phyloP scores from a whole-genome alignment of 1,284 basidiomycete species.

The Fistulina hepatica region DNA sequence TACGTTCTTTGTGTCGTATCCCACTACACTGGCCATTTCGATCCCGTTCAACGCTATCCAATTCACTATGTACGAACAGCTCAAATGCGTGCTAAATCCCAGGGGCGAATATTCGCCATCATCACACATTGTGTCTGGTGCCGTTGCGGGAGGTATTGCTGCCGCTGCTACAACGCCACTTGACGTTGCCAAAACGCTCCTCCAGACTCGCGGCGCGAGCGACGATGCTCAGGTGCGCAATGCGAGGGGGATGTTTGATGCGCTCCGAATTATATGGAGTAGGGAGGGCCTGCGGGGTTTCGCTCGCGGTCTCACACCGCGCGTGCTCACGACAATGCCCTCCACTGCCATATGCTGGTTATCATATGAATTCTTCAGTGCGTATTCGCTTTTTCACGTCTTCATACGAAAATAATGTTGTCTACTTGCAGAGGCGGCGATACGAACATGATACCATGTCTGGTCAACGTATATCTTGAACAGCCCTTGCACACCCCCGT shows the following conservation, averaged over 20 bases:
- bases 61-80: slow-evolving; percentile 92
- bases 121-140: slow-evolving; percentile 88
- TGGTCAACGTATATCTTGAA: no score
- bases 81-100: slow-evolving; percentile 86
- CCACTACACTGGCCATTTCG: slow-evolving; percentile 93
- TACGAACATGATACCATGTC: no score
- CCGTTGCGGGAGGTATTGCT: slow-evolving; percentile 86
- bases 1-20: slow-evolving; percentile 98
- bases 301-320: slow-evolving; percentile 78
- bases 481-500: no score
- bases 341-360: slow-evolving; percentile 97
- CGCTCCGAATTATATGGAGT: slow-evolving; percentile 88
- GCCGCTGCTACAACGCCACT: slow-evolving; percentile 94
- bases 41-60: slow-evolving; percentile 98
- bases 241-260: slow-evolving; percentile 80
- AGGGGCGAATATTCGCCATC: slow-evolving; percentile 78
- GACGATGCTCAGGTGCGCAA: slow-evolving; percentile 72
- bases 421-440: no score
- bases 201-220: slow-evolving; percentile 89
- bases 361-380: slow-evolving; percentile 94
- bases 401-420: no score
- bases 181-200: slow-evolving; percentile 96
- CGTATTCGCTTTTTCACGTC: no score
- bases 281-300: slow-evolving; percentile 71
- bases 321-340: slow-evolving; percentile 93